Evolutionary conservation across 1,139 yeast genomes (phyloP).

Genomic region (Geotrichum australiense): DNA sequence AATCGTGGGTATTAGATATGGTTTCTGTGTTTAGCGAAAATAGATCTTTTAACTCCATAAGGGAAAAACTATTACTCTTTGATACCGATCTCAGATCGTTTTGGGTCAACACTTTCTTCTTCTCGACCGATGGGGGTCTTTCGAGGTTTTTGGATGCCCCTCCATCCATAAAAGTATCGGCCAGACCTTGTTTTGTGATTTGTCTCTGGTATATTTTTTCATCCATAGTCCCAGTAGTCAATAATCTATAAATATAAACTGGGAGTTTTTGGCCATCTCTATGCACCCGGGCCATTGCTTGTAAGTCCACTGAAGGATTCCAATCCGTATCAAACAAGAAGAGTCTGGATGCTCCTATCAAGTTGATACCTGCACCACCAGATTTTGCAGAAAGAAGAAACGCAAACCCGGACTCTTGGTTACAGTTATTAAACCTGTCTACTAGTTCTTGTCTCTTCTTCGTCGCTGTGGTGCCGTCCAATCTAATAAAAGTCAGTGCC

Average conservation of each 20-base stretch:
- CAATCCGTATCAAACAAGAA: conserved; percentile 84
- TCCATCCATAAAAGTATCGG: conserved; percentile 65
- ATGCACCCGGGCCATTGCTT: conserved; percentile 94
- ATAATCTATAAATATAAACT: conserved; percentile 73
- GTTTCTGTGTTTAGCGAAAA: conserved; percentile 54
- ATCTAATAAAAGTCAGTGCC: conserved; percentile 49
- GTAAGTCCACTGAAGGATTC: conserved; percentile 91
- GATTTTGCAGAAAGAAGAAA: conserved; percentile 83
- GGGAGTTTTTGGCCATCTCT: conserved; percentile 84
- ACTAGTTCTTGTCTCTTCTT: conserved; percentile 60
- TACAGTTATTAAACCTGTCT: conserved; percentile 53
- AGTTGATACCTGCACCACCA: conserved; percentile 90
- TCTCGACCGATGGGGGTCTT: conserved; percentile 14
- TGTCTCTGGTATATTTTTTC: conserved; percentile 96
- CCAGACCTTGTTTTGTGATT: conserved; percentile 70
- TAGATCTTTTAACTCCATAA: conserved; percentile 63
- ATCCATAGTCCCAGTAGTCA: conserved; percentile 75
- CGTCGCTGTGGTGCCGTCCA: conserved; percentile 81
- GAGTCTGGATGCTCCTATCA: conserved; percentile 84
- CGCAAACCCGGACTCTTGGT: conserved; percentile 44
- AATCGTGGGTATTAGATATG: conserved; percentile 71
- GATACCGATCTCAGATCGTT: conserved; percentile 13
- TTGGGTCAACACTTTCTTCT: conserved; percentile 8
- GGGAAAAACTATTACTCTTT: conserved; percentile 32
- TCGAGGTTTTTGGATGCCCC: conserved; percentile 16